These are phyloP conservation scores for Psilocybe tampanensis DNA, from an alignment of 768 basidiomycete species.

Conservation along the genomic window DNA sequence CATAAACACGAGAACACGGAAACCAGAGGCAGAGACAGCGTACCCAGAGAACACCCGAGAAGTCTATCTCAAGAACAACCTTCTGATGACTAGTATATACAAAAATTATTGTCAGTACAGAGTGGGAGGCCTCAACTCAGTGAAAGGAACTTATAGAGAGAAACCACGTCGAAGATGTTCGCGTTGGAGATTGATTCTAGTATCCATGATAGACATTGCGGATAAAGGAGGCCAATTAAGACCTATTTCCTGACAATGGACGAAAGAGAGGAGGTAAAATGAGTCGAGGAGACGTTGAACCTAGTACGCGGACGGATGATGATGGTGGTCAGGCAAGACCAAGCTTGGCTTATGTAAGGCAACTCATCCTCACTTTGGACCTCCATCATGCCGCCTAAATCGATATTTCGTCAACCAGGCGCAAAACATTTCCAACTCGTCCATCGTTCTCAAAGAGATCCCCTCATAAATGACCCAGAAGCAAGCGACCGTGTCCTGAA, in stretches of 20 bases:
- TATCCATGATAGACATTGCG: slow-evolving; percentile 41
- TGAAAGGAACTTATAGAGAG: slow-evolving; percentile 76
- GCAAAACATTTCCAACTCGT: slow-evolving; percentile 96
- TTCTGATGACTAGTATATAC: slow-evolving; percentile 92
- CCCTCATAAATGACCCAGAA: slow-evolving; percentile 91
- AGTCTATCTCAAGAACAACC: slow-evolving; percentile 92
- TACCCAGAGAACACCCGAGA: slow-evolving; percentile 86
- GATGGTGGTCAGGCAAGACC: slow-evolving; percentile 35
- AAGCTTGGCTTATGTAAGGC: slow-evolving; percentile 37
- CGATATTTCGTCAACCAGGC: slow-evolving; percentile 88
- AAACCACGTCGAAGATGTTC: slow-evolving; percentile 84
- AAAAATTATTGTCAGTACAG: slow-evolving; percentile 43
- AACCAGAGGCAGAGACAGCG: slow-evolving; percentile 22
- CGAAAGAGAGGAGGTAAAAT: slow-evolving; percentile 18
- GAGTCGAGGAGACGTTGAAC: slow-evolving; percentile 18
- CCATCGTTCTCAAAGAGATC: slow-evolving; percentile 94
- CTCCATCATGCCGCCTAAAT: slow-evolving; percentile 70
- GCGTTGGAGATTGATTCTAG: slow-evolving; percentile 64
- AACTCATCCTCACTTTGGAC: slow-evolving; percentile 25
- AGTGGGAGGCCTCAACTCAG: slow-evolving; percentile 15
- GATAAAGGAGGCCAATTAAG: slow-evolving; percentile 29
- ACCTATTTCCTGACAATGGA: slow-evolving; percentile 20
- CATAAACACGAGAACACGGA: slow-evolving; percentile 20
- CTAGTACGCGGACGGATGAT: slow-evolving; percentile 21
- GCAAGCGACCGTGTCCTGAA: slow-evolving; percentile 90